A percentile compares a stretch with the other conserved stretches of the same genome.
Conservation (phyloP, 2,329 filamentous ascomycete species). For the Colletotrichum somersetense region DNA sequence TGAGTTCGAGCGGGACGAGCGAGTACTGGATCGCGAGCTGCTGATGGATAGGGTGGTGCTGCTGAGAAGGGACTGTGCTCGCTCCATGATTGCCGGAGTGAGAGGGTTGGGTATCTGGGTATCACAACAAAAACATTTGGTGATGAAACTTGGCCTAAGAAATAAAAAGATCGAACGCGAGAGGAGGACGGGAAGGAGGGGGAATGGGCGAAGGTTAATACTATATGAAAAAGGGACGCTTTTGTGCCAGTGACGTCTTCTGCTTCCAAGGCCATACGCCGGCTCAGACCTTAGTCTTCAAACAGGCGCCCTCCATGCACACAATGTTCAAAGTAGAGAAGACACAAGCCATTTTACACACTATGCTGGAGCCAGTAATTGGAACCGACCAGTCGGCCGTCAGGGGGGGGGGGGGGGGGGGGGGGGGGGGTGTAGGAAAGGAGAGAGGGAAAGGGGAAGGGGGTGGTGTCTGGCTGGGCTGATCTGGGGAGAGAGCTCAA, state of each 20-base stretch:
- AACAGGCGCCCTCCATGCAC: slow-evolving; percentile 37
- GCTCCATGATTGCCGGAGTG: slow-evolving; percentile 41
- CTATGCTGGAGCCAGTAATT: slow-evolving; percentile 40
- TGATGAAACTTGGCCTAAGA: slow-evolving; percentile 23
- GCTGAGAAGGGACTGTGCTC: slow-evolving; percentile 42
- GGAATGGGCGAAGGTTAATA: slow-evolving; percentile 33
- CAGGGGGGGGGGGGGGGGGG: background rate
- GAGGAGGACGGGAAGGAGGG: background rate
- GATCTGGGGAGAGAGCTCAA: slow-evolving; percentile 32
- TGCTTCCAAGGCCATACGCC: slow-evolving; percentile 28
- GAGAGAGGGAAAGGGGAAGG: background rate
- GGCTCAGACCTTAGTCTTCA: slow-evolving; percentile 39
- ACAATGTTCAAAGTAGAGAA: slow-evolving; percentile 36
- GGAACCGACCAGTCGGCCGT: slow-evolving; percentile 32
- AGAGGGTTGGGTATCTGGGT: slow-evolving; percentile 38
- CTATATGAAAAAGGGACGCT: slow-evolving; percentile 30
- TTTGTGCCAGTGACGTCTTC: slow-evolving; percentile 34
- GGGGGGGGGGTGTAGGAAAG: background rate
- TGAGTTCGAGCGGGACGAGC: slow-evolving; percentile 42
- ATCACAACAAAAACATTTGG: slow-evolving; percentile 41
- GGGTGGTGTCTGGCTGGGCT: slow-evolving; percentile 27
- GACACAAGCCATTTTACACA: slow-evolving; percentile 37
- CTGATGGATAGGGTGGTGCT: slow-evolving; percentile 41
- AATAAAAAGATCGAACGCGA: slow-evolving; percentile 11
- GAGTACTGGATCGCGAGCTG: slow-evolving; percentile 40